A percentile compares a stretch with the other conserved stretches of the same genome.
phyloP scores from a whole-genome alignment of 169 alveolate species.

The Plasmodium billcollinsi region DNA sequence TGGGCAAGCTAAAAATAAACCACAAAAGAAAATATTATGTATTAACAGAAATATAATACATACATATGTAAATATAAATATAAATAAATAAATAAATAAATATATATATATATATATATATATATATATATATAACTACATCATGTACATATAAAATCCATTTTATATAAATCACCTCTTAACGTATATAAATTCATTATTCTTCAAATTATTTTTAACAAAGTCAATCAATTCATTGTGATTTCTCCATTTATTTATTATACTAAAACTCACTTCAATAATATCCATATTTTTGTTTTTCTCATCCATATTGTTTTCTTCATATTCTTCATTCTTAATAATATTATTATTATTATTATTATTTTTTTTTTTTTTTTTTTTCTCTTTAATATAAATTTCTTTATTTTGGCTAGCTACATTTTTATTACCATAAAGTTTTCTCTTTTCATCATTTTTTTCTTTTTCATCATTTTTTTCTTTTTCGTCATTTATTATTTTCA shows the following conservation, averaged over 20 bases:
- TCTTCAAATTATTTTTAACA: slow-evolving; percentile 52
- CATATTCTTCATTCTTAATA: neutral
- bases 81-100: neutral
- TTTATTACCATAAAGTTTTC: neutral
- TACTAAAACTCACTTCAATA: slow-evolving; percentile 50
- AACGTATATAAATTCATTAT: slow-evolving; percentile 55
- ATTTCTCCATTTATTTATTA: slow-evolving; percentile 37
- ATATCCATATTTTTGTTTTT: slow-evolving; percentile 12
- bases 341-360: too few relatives aligned
- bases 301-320: neutral
- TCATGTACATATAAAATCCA: neutral
- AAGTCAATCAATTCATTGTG: slow-evolving; percentile 60
- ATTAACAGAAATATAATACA: too few relatives aligned
- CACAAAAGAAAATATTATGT: neutral
- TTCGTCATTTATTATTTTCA: neutral
- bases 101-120: neutral
- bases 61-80: too few relatives aligned
- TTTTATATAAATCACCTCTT: slow-evolving; percentile 15
- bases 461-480: neutral
- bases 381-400: neutral
- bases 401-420: neutral
- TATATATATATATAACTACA: neutral
- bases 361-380: neutral
- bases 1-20: slow-evolving; percentile 6
- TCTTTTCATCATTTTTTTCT: neutral